A percentile compares a stretch with the other conserved stretches of the same genome.
Conservation (phyloP, 1,284 basidiomycete species). For the Irpex sp. region DNA sequence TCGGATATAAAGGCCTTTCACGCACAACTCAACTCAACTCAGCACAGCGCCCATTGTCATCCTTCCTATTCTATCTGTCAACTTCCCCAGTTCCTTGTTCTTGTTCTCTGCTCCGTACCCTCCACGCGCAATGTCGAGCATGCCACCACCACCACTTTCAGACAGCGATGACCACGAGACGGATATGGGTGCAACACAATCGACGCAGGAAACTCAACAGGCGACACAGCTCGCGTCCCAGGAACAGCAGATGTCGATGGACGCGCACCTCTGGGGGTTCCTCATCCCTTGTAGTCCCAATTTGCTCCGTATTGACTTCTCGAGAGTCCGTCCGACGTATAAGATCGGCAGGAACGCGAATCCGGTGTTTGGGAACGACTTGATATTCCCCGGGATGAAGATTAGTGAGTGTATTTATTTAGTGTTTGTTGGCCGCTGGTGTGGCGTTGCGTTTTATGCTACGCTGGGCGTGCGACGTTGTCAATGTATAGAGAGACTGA, state of each 20-base stretch:
- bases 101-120: not conserved
- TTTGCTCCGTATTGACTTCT: constrained; percentile 56
- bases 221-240: constrained; percentile 8
- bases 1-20: constrained; percentile 1
- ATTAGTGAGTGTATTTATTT: constrained; percentile 57
- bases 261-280: constrained; percentile 63
- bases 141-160: not conserved
- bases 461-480: not conserved
- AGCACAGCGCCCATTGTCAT: not conserved
- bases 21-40: not conserved
- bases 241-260: constrained; percentile 18
- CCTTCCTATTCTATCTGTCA: not conserved
- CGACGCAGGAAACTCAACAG: constrained; percentile 5
- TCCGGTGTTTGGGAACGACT: constrained; percentile 35
- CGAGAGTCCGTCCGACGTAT: constrained; percentile 43
- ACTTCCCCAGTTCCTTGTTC: not conserved
- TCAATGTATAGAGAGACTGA: constrained; percentile 17
- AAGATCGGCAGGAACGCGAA: constrained; percentile 50
- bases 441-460: constrained; percentile 4
- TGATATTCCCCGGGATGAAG: constrained; percentile 61
- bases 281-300: constrained; percentile 54
- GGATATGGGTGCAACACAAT: constrained; percentile 5
- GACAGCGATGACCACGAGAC: not conserved
- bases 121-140: not conserved
- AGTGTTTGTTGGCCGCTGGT: constrained; percentile 1